phyloP scores from a whole-genome alignment of 306 rosid genomes.

The Spatholobus suberectus region DNA sequence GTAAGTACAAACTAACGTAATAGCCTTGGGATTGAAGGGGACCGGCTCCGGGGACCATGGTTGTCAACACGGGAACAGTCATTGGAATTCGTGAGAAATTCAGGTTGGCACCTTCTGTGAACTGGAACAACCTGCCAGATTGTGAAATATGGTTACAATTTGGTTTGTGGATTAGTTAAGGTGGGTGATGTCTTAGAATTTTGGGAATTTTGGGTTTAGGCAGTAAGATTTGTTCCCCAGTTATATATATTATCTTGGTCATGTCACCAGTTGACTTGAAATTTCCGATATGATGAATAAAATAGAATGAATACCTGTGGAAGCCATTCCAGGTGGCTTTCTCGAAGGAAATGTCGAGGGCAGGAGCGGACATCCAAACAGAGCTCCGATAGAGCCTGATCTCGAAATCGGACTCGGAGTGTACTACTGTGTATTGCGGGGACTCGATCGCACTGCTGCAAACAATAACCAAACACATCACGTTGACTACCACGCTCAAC shows the following conservation, averaged over 20 bases:
- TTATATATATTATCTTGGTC: too few species aligned
- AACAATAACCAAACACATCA: not conserved
- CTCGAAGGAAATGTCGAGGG: constrained; percentile 46
- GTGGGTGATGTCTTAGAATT: too few species aligned
- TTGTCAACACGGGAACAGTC: constrained; percentile 76
- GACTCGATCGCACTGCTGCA: constrained; percentile 59
- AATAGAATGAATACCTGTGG: too few species aligned
- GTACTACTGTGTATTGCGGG: constrained; percentile 62
- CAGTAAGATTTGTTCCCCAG: too few species aligned
- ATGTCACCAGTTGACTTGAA: too few species aligned
- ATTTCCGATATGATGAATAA: too few species aligned
- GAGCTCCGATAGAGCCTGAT: constrained; percentile 65
- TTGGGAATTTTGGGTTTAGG: too few species aligned
- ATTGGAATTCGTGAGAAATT: constrained; percentile 78
- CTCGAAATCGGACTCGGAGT: constrained; percentile 74
- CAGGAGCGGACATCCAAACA: constrained; percentile 72
- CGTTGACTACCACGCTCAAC: not conserved
- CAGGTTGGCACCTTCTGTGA: constrained; percentile 80
- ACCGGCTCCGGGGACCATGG: constrained; percentile 66
- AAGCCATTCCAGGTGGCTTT: constrained; percentile 75
- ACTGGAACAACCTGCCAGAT: constrained; percentile 74
- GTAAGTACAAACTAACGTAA: constrained; percentile 66
- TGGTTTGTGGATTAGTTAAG: too few species aligned
- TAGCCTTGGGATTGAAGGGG: constrained; percentile 75
- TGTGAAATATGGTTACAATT: too few species aligned